A percentile compares a stretch with the other conserved stretches of the same genome.
Conservation (phyloP, 2,329 filamentous ascomycete genomes). For the Venturia pyrina region DNA sequence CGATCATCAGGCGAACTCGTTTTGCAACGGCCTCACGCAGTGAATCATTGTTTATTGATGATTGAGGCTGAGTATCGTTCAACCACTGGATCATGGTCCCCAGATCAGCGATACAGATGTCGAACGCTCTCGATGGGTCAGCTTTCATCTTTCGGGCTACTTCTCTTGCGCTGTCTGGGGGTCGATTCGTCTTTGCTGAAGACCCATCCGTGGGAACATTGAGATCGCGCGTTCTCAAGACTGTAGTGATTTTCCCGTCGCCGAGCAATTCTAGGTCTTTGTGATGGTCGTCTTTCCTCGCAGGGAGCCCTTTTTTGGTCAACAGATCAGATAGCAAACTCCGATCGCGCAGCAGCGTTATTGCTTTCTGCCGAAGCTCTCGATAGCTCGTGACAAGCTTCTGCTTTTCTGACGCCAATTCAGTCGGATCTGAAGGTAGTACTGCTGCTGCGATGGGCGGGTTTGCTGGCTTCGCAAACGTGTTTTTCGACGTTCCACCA, state of each 20-base stretch:
- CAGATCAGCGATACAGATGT: constrained; percentile 7
- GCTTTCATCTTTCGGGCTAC: constrained; percentile 6
- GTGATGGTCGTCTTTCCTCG: background rate
- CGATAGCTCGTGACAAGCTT: background rate
- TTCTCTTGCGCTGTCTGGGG: constrained; percentile 4
- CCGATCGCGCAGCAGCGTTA: background rate
- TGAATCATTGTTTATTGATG: constrained; percentile 1
- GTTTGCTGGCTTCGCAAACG: background rate
- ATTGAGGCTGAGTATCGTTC: background rate
- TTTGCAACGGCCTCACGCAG: constrained; percentile 12
- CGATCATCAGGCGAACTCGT: constrained; percentile 6
- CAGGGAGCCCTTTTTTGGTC: background rate
- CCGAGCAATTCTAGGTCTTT: background rate
- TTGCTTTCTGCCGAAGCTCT: background rate
- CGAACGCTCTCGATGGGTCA: background rate
- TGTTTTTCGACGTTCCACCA: background rate
- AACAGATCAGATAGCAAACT: background rate
- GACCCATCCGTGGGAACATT: background rate
- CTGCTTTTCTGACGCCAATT: constrained; percentile 3
- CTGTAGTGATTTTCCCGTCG: background rate
- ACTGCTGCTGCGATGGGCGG: background rate
- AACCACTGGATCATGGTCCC: constrained; percentile 8
- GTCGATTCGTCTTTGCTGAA: background rate
- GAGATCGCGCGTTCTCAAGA: background rate
- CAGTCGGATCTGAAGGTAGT: background rate